Conservation (phyloP, 108 stramenopile genomes). For the Asterionellopsis glacialis region DNA sequence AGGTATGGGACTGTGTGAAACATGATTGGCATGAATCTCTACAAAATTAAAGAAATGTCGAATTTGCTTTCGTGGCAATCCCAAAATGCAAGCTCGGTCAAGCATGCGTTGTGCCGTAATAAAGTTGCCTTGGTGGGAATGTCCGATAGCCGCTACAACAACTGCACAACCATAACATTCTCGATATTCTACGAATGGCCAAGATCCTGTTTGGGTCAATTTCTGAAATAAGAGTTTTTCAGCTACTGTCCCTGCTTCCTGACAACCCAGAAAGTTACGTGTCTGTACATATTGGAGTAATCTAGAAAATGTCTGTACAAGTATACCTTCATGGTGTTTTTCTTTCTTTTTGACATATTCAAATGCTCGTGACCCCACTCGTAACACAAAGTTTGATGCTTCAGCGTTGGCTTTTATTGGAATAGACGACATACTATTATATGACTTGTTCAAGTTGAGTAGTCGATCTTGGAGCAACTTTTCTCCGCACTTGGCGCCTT, state of each 20-base stretch:
- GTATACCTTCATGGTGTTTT: too few species aligned
- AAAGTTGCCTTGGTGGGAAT: constrained; percentile 40
- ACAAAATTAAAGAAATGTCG: constrained; percentile 39
- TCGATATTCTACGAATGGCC: constrained; percentile 18
- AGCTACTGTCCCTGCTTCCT: constrained; percentile 23
- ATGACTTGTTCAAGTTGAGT: background rate
- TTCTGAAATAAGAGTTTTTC: constrained; percentile 16
- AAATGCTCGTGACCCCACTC: constrained; percentile 1
- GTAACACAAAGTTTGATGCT: constrained; percentile 22
- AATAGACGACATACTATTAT: constrained; percentile 11
- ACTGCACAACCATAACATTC: constrained; percentile 41
- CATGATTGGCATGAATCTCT: constrained; percentile 33
- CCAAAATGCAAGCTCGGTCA: constrained; percentile 46
- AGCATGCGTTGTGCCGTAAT: constrained; percentile 30
- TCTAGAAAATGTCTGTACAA: background rate
- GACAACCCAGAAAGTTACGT: constrained; percentile 25
- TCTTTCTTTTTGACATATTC: background rate
- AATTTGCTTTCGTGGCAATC: constrained; percentile 16
- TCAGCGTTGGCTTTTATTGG: constrained; percentile 25
- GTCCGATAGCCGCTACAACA: constrained; percentile 36
- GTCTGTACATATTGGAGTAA: background rate
- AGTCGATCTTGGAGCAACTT: background rate
- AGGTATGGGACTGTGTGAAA: constrained; percentile 24
- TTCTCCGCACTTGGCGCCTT: constrained; percentile 10
- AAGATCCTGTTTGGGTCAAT: constrained; percentile 20